A percentile compares a stretch with the other conserved stretches of the same genome.
Conservation (phyloP, 2,329 filamentous ascomycete species). For the Thermoascus crustaceus region DNA sequence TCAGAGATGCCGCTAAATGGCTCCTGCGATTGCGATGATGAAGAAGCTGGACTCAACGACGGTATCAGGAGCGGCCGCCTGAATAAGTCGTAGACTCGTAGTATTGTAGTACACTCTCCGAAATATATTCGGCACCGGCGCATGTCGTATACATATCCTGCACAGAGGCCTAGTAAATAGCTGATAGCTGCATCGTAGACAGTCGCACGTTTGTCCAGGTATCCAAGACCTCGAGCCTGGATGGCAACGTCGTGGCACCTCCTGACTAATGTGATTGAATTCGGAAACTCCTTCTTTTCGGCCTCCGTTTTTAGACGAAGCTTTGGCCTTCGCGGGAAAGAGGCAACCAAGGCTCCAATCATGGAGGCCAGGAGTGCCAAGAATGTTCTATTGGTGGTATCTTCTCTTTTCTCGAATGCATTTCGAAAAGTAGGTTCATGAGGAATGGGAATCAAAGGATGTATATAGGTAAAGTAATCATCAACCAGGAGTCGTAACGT, state of each 20-base stretch:
- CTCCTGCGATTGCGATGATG: constrained; percentile 16
- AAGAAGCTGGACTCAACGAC: constrained; percentile 13
- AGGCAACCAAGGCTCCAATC: constrained; percentile 37
- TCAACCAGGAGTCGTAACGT: constrained; percentile 36
- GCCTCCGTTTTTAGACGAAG: constrained; percentile 31
- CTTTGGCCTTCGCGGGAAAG: constrained; percentile 38
- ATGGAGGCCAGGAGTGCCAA: constrained; percentile 38
- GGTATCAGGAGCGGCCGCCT: constrained; percentile 13
- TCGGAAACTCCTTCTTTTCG: constrained; percentile 31
- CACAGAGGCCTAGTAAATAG: constrained; percentile 36
- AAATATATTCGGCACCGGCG: constrained; percentile 34
- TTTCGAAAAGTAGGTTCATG: constrained; percentile 40
- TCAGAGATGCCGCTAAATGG: constrained; percentile 12
- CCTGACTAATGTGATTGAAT: constrained; percentile 36
- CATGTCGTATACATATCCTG: constrained; percentile 33
- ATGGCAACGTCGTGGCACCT: constrained; percentile 37
- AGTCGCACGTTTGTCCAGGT: constrained; percentile 34
- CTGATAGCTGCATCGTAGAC: constrained; percentile 39
- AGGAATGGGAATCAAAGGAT: constrained; percentile 39
- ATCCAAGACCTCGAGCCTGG: constrained; percentile 37
- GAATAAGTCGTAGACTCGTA: constrained; percentile 33
- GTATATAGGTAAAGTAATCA: constrained; percentile 42
- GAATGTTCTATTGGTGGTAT: constrained; percentile 34
- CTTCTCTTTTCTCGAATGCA: constrained; percentile 36
- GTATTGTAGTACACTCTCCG: constrained; percentile 36